Evolutionary conservation across 768 basidiomycete genomes (phyloP).

Genomic region (Zangia roseola): DNA sequence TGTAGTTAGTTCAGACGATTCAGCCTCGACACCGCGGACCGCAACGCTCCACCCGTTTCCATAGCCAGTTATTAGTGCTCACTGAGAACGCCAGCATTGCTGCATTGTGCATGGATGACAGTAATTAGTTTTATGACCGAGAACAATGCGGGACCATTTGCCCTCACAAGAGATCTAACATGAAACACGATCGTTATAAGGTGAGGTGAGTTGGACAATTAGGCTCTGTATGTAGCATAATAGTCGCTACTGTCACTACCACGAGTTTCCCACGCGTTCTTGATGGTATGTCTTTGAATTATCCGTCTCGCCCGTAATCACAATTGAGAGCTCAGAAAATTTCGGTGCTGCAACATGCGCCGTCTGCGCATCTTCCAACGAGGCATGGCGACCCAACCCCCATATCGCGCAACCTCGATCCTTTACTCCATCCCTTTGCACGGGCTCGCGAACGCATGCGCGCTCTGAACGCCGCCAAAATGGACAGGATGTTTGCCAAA

Average conservation of each 20-base stretch:
- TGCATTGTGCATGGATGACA: too few species aligned
- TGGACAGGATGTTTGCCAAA: constrained; percentile 97
- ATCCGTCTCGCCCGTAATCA: constrained; percentile 2
- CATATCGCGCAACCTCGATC: constrained; percentile 87
- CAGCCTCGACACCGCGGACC: too few species aligned
- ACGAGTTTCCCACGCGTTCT: too few species aligned
- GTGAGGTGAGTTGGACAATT: too few species aligned
- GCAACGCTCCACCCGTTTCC: too few species aligned
- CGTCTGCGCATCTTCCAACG: constrained; percentile 66
- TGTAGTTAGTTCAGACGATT: too few species aligned
- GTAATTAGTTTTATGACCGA: too few species aligned
- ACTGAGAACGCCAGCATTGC: too few species aligned
- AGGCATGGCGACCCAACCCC: constrained; percentile 85
- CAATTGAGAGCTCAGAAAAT: constrained; percentile 59
- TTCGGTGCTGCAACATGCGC: constrained; percentile 81
- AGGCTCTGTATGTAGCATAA: too few species aligned
- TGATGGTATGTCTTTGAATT: constrained; percentile 15
- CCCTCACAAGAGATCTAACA: background rate
- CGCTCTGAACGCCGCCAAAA: constrained; percentile 92
- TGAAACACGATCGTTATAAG: too few species aligned
- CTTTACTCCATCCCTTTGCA: constrained; percentile 93
- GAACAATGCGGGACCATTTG: background rate
- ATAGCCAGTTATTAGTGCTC: too few species aligned
- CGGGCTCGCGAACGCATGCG: constrained; percentile 90
- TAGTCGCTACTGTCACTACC: too few species aligned